These are phyloP conservation scores for Boeremia lycopersici DNA, from an alignment of 2,329 filamentous ascomycete species.

Conservation along the genomic window DNA sequence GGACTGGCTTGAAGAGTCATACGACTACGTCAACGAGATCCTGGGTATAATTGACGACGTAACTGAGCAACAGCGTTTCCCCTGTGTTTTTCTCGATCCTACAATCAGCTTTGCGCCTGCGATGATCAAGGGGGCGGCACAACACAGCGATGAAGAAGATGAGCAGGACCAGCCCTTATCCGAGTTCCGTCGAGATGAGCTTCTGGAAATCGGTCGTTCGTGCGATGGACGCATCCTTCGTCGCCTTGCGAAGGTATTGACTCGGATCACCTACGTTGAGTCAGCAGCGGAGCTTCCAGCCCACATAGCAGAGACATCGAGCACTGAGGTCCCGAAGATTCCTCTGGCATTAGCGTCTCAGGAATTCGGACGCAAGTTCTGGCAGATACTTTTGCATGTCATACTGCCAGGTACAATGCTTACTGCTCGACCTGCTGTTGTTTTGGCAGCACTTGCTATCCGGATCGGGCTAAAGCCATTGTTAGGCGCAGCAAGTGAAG, in stretches of 20 bases:
- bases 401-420: constrained; percentile 58
- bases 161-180: constrained; percentile 29
- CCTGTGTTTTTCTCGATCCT: constrained; percentile 59
- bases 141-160: constrained; percentile 25
- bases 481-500: constrained; percentile 48
- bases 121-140: constrained; percentile 11
- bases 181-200: constrained; percentile 53
- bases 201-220: constrained; percentile 59
- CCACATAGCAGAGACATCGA: constrained; percentile 46
- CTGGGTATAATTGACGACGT: constrained; percentile 47
- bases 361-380: constrained; percentile 51
- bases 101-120: constrained; percentile 43
- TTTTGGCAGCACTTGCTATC: constrained; percentile 57
- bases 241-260: constrained; percentile 56
- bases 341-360: constrained; percentile 51
- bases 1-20: constrained; percentile 59
- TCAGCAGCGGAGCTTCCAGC: constrained; percentile 51
- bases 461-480: constrained; percentile 56
- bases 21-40: constrained; percentile 57
- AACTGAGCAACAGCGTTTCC: constrained; percentile 49
- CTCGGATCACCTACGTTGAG: constrained; percentile 53
- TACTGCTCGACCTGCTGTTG: constrained; percentile 51
- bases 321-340: constrained; percentile 50
- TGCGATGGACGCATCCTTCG: constrained; percentile 57
- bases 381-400: constrained; percentile 56